phyloP scores from a whole-genome alignment of 2,329 filamentous ascomycete genomes.

The Aspergillus sp. region DNA sequence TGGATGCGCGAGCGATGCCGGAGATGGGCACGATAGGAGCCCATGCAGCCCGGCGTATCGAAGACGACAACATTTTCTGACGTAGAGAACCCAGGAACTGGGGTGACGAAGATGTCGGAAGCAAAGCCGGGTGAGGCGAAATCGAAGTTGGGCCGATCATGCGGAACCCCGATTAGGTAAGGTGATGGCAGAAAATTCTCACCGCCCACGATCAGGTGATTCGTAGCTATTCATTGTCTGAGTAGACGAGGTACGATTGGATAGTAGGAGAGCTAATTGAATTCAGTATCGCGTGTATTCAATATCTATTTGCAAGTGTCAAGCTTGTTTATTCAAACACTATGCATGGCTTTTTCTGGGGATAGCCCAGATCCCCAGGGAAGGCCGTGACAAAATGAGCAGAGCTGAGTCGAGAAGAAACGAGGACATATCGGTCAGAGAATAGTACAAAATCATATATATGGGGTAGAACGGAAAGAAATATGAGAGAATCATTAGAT shows the following conservation, averaged over 20 bases:
- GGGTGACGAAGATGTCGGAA: constrained; percentile 23
- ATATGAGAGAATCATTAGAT: not conserved
- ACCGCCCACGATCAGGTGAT: constrained; percentile 9
- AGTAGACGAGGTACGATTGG: not conserved
- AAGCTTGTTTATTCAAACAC: too few relatives aligned
- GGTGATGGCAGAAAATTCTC: constrained; percentile 14
- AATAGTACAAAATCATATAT: constrained; percentile 9
- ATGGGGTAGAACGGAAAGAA: constrained; percentile 19
- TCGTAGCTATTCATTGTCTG: not conserved
- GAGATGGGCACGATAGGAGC: constrained; percentile 33
- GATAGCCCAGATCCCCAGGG: too few relatives aligned
- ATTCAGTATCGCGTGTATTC: not conserved
- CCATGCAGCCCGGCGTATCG: constrained; percentile 46
- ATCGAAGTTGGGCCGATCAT: constrained; percentile 36
- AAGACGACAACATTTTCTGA: constrained; percentile 45
- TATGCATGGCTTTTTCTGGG: too few relatives aligned
- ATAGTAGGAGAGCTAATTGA: not conserved
- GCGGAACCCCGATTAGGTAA: constrained; percentile 32
- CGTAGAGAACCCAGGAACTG: constrained; percentile 25
- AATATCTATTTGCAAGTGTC: too few relatives aligned
- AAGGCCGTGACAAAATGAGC: constrained; percentile 2
- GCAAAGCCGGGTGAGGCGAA: constrained; percentile 33
- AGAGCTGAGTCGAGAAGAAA: constrained; percentile 2
- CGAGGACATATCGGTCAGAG: not conserved
- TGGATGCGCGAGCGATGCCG: constrained; percentile 31